These are phyloP conservation scores for Sarcodon sp. DNA, from an alignment of 768 basidiomycete species.

Conservation along the genomic window DNA sequence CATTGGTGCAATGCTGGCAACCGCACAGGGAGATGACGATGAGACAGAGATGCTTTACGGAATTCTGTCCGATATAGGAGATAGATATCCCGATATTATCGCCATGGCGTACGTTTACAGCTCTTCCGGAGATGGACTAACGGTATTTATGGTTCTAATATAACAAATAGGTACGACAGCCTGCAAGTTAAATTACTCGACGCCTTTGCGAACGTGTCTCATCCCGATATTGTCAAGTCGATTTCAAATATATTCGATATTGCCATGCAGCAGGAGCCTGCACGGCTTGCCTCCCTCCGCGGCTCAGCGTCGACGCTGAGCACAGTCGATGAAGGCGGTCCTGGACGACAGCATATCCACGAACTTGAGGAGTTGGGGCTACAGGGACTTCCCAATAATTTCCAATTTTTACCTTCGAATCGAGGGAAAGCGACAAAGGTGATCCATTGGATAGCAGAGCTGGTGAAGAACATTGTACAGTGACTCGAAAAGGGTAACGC, in stretches of 20 bases:
- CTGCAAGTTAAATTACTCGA: constrained; percentile 67
- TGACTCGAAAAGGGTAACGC: constrained; percentile 5
- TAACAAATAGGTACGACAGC: constrained; percentile 49
- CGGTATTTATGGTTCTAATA: neutral
- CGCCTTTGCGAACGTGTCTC: constrained; percentile 57
- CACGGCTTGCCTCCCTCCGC: constrained; percentile 25
- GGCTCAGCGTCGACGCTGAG: constrained; percentile 55
- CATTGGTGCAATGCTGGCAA: constrained; percentile 58
- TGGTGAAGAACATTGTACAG: constrained; percentile 39
- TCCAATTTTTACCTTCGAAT: constrained; percentile 50
- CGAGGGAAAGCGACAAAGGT: constrained; percentile 37
- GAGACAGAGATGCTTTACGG: constrained; percentile 76
- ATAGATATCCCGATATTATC: constrained; percentile 57
- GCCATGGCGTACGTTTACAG: constrained; percentile 49
- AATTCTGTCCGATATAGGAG: constrained; percentile 60
- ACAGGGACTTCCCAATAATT: constrained; percentile 62
- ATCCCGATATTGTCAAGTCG: constrained; percentile 53
- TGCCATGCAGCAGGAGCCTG: constrained; percentile 39
- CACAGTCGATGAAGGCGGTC: constrained; percentile 41
- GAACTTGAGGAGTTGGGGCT: constrained; percentile 63
- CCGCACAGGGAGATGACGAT: constrained; percentile 65
- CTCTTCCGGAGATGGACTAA: neutral
- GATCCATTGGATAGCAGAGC: constrained; percentile 64
- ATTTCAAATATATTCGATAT: constrained; percentile 70
- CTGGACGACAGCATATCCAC: constrained; percentile 32